Conservation (phyloP, 2,329 filamentous ascomycete species). For the Beauveria brongniartii region DNA sequence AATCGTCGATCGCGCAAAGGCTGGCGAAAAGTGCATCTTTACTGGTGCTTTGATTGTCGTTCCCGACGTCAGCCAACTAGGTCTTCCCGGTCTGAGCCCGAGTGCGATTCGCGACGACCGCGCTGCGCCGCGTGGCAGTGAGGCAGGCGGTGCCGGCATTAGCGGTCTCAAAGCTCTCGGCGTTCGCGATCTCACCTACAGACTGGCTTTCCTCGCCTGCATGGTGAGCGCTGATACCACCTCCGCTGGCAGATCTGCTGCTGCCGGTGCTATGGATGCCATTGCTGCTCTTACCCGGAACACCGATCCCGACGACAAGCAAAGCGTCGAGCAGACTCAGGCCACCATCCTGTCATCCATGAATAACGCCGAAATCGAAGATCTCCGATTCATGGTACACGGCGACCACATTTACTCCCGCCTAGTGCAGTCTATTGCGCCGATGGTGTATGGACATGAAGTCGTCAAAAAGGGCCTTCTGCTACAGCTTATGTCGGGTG, state of each 20-base stretch:
- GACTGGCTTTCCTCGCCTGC: constrained; percentile 91
- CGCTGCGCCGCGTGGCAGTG: constrained; percentile 62
- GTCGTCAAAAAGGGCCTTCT: constrained; percentile 96
- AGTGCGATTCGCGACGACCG: constrained; percentile 79
- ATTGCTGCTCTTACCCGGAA: constrained; percentile 65
- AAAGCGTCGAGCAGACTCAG: constrained; percentile 77
- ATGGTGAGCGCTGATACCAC: constrained; percentile 90
- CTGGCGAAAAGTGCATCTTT: constrained; percentile 96
- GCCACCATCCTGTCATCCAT: constrained; percentile 80
- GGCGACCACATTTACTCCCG: constrained; percentile 91
- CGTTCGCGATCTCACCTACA: constrained; percentile 90
- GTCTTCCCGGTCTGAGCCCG: constrained; percentile 75
- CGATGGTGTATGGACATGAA: constrained; percentile 94
- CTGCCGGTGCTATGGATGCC: constrained; percentile 62
- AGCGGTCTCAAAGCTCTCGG: constrained; percentile 85
- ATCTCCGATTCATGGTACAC: constrained; percentile 88
- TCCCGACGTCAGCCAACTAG: constrained; percentile 90
- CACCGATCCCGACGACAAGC: constrained; percentile 56
- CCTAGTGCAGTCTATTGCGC: constrained; percentile 86
- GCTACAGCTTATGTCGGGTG: constrained; percentile 91
- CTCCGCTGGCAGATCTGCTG: constrained; percentile 65
- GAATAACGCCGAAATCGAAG: constrained; percentile 79
- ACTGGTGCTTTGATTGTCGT: constrained; percentile 94
- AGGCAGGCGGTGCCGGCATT: constrained; percentile 77
- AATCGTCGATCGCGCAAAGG: constrained; percentile 95